A percentile compares a stretch with the other conserved stretches of the same genome.
Evolutionary conservation across 331 rosid genomes (phyloP).

Genomic region (Malus hybrid): DNA sequence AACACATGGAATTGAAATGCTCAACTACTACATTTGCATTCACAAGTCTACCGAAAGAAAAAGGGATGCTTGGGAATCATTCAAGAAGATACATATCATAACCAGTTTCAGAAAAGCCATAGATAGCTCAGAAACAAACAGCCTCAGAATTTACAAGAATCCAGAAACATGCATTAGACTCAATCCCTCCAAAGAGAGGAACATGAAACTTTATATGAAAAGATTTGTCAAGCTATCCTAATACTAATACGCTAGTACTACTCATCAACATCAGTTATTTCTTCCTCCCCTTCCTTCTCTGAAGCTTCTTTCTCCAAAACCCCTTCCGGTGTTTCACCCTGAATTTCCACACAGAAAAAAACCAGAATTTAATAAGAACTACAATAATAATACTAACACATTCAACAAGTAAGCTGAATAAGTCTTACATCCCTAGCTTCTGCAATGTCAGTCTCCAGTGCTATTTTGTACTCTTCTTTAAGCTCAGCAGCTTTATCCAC

Average conservation of each 20-base stretch:
- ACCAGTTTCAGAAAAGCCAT: not conserved
- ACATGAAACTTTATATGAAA: not conserved
- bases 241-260: not conserved
- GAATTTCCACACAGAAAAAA: not conserved
- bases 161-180: not conserved
- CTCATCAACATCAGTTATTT: not conserved
- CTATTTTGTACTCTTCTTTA: conserved; percentile 56
- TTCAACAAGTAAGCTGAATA: not conserved
- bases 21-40: not conserved
- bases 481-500: conserved; percentile 62
- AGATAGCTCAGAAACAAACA: not conserved
- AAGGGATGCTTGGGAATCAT: not conserved
- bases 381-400: not conserved
- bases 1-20: not conserved
- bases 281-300: conserved; percentile 47
- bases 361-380: not conserved
- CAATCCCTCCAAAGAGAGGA: not conserved
- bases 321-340: conserved; percentile 45
- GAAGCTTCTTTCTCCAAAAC: conserved; percentile 28
- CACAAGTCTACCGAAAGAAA: not conserved
- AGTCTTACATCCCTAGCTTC: conserved; percentile 33
- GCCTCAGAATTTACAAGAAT: conserved; percentile 13
- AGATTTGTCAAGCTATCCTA: not conserved
- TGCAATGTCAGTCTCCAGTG: conserved; percentile 27
- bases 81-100: not conserved